Base-by-base conservation (phyloP, 257 asterid genomes). In the Fraxinus anomala region DNA sequence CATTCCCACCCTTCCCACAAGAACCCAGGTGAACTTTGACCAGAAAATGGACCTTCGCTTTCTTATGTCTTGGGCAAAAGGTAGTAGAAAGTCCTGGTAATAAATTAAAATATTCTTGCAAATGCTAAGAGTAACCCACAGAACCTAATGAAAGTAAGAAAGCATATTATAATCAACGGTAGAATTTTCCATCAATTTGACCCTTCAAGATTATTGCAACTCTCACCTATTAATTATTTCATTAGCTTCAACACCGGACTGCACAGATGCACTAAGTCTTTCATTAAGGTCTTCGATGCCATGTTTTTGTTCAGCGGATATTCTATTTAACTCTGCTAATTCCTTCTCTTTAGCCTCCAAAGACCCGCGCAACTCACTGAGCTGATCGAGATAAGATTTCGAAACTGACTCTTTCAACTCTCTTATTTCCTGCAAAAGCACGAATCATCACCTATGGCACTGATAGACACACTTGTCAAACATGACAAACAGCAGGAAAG, bases 181-280 rank as follows among this genome's bases (percentile, higher is more conserved):
- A 24, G n/a, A 49, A 59, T 30, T 66, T 72, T 61, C 61, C 77
- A 82, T 72, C 59, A 65, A 61, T 24, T 72, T 47, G 68, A 68
- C 73, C 42, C 80, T 33, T 51, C 34, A 69, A 74, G 74, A 75
- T 72, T 6, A 61, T n/a, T 54, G n/a, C 28, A 69, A 68, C 26
- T 77, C 90, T 89, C 80, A 96, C 99, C 99, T 92, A 77, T 73
- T 79, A 78, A 96, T 92, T 77, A 96, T 87, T 85, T 96, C 98
- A 91, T 96, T 93, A 71, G 99, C 97, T 88, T 96, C 98, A 67
- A 83, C 76, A 79, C 91, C 89, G 61, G 98, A 93, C 82, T 92
- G 97, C 85, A 73, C 68, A 83, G 95, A 91, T 81, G 97, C 95
- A 77, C 74, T 39, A 76, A 96, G 97, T 82, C 93, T 87, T 86